Conservation (phyloP, 352 stramenopile species). For the Phytopythium mirpurense region DNA sequence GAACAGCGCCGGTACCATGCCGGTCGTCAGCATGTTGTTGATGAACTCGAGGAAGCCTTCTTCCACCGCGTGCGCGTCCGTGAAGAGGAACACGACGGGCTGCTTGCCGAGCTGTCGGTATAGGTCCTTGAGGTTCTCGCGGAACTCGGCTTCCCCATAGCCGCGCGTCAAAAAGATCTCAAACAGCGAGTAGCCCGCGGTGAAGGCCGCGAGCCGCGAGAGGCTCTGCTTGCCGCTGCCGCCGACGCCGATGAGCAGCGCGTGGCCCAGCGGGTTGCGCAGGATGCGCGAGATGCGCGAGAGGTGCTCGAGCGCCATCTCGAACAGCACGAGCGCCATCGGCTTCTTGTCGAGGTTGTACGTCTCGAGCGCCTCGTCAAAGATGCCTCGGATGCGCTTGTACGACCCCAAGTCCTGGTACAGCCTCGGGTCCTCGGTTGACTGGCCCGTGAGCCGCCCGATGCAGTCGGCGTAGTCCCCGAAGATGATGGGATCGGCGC, state of each 20-base stretch:
- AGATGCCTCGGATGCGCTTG: slow-evolving; percentile 86
- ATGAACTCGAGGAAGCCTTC: slow-evolving; percentile 96
- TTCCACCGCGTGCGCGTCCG: slow-evolving; percentile 93
- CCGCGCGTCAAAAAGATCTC: slow-evolving; percentile 92
- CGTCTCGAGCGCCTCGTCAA: slow-evolving; percentile 91
- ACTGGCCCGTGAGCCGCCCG: slow-evolving; percentile 54
- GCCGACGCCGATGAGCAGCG: slow-evolving; percentile 91
- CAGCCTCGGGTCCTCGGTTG: slow-evolving; percentile 80
- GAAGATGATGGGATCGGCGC: slow-evolving; percentile 87
- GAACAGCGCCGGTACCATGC: slow-evolving; percentile 92
- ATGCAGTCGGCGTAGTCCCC: slow-evolving; percentile 91
- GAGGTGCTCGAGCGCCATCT: slow-evolving; percentile 94
- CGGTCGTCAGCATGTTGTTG: slow-evolving; percentile 97
- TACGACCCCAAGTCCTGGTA: slow-evolving; percentile 94
- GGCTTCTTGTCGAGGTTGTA: slow-evolving; percentile 95
- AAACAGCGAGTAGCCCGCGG: slow-evolving; percentile 92
- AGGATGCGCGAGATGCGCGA: slow-evolving; percentile 92
- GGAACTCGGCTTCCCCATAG: slow-evolving; percentile 93
- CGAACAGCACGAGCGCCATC: slow-evolving; percentile 94
- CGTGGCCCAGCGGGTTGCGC: slow-evolving; percentile 88
- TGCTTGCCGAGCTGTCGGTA: slow-evolving; percentile 87
- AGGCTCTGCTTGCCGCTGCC: slow-evolving; percentile 94
- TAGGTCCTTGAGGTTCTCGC: slow-evolving; percentile 92
- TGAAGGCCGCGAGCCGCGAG: slow-evolving; percentile 89
- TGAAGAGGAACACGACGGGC: slow-evolving; percentile 94